phyloP scores from a whole-genome alignment of 176 grass and related monocot genomes.

The Pontederia crassipes region DNA sequence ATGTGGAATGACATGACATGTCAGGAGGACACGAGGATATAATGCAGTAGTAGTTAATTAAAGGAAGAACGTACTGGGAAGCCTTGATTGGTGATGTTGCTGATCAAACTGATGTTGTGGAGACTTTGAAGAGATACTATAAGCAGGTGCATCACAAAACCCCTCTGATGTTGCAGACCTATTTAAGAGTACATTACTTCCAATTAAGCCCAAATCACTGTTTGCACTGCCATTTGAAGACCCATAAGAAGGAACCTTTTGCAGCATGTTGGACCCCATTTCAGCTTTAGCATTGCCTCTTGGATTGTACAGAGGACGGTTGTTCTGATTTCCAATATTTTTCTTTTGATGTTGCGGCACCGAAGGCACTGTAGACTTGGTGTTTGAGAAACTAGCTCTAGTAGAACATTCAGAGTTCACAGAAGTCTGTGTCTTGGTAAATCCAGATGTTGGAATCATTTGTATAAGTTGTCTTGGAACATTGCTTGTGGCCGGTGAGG shows the following conservation, averaged over 20 bases:
- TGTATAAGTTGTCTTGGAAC: conserved; percentile 53
- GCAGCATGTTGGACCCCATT: conserved; percentile 54
- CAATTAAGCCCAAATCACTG: conserved; percentile 59
- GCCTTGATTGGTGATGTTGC: conserved; percentile 62
- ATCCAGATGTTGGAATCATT: conserved; percentile 91
- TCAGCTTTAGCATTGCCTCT: conserved; percentile 43
- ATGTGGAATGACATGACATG: conserved; percentile 2
- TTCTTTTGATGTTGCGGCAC: conserved; percentile 63
- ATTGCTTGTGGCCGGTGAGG: conserved; percentile 43
- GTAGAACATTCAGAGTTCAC: conserved; percentile 68
- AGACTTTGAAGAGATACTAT: conserved; percentile 62
- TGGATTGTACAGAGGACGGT: conserved; percentile 42
- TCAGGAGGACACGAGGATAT: neutral
- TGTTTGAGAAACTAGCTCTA: conserved; percentile 62
- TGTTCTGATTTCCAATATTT: conserved; percentile 49
- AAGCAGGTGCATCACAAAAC: conserved; percentile 48
- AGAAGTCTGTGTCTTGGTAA: conserved; percentile 53
- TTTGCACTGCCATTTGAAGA: conserved; percentile 63
- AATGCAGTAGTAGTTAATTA: neutral
- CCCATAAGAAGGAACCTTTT: conserved; percentile 56
- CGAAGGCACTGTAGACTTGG: conserved; percentile 36
- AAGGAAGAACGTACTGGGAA: conserved; percentile 43
- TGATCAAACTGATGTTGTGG: conserved; percentile 58
- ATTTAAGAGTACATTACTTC: conserved; percentile 53
- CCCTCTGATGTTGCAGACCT: conserved; percentile 42